Evolutionary conservation across 2,329 filamentous ascomycete genomes (phyloP).

Genomic region (Nothophoma quercina): DNA sequence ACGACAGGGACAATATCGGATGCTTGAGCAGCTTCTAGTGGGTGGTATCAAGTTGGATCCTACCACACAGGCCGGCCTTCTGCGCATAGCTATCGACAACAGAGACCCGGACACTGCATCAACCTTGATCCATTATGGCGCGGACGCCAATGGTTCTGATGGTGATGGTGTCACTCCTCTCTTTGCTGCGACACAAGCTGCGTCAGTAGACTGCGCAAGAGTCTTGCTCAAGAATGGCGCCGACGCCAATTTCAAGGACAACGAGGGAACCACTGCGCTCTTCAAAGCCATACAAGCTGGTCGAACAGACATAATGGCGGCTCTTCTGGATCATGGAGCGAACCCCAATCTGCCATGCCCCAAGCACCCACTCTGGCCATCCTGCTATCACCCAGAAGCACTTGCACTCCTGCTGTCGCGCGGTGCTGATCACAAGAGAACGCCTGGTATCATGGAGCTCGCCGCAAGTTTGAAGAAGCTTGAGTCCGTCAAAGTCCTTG

Average conservation of each 20-base stretch:
- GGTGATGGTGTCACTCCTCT: conserved; percentile 42
- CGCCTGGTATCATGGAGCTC: conserved; percentile 70
- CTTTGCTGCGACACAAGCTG: conserved; percentile 35
- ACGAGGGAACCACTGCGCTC: conserved; percentile 68
- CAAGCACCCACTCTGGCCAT: conserved; percentile 73
- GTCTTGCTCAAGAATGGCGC: conserved; percentile 39
- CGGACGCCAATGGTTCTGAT: conserved; percentile 42
- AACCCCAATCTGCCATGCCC: conserved; percentile 73
- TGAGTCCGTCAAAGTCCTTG: conserved; percentile 65
- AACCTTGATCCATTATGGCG: too few species aligned
- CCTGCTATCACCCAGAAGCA: conserved; percentile 66
- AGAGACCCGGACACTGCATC: neutral
- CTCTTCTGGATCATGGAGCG: conserved; percentile 65
- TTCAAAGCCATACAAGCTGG: conserved; percentile 68
- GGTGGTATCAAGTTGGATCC: too few species aligned
- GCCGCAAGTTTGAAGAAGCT: conserved; percentile 70
- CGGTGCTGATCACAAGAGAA: conserved; percentile 67
- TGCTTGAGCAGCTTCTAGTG: too few species aligned
- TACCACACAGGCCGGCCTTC: neutral
- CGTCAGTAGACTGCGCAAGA: conserved; percentile 56
- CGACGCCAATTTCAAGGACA: conserved; percentile 58
- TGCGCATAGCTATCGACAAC: neutral
- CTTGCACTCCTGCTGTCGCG: conserved; percentile 65
- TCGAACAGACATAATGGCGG: conserved; percentile 64
- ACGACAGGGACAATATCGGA: too few species aligned